Base-by-base conservation (phyloP, 169 alveolate species). In the Cystoisospora suis region DNA sequence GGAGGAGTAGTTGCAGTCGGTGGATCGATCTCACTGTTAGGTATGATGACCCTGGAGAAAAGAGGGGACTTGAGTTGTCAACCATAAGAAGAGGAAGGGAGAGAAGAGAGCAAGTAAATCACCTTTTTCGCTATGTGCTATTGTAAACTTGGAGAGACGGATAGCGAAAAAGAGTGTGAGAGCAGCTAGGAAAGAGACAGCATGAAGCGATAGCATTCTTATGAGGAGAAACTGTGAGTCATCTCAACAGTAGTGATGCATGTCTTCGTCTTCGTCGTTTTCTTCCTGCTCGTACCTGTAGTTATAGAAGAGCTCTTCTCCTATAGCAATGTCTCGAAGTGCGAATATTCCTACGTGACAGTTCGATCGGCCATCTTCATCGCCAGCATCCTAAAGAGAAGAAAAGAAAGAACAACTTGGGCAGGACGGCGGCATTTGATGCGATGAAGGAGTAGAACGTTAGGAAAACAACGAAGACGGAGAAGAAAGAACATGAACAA, bases 321-420 rank as follows among this genome's bases (percentile, higher is more conserved):
- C 93, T n/a, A 77, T 34, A 5, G 79, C 80, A 38, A 90, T 90
- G 87, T 90, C 93, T 3, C 93, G 80, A 12, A 85, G 58, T 0
- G 93, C 90, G 75, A 70, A 32, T 20, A 90, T 65, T 4, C 89
- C 79, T 75, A 88, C 91, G 85, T 86, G 87, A 81, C 75, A 70
- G 69, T 36, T 17, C 44, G 83, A 77, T 40, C 89, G 81, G 15
- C 86, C 85, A 7, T 44, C 81, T 40, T 87, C 89, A 46, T 81
- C 93, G 47, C 93, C 95, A 45, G 86, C 75, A 27, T 89, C 94
- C 85, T 90, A 92, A 20, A 59, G 23, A 1, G 59, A 38, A n/a
- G 53, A 86, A 85, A 83, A 27, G 53, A 40, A 20, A 77, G 36
- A 38, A 29, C 42, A 40, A 75, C 56, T 29, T 7, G 9, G 44